Base-by-base conservation (phyloP, 768 basidiomycete species). In the Aureoboletus auriporus region DNA sequence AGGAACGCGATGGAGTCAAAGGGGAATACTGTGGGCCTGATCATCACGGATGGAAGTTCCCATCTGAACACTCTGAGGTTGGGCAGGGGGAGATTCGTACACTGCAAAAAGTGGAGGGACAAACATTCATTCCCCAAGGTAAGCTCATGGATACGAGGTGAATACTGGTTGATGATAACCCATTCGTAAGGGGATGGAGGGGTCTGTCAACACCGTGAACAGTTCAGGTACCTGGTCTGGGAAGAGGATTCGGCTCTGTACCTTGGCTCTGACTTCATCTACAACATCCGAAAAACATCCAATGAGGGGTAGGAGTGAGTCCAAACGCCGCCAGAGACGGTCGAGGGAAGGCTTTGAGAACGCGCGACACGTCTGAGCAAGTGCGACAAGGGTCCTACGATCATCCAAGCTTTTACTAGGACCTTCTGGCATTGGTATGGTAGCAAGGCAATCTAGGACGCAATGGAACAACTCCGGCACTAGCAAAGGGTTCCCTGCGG, bases 41-140 rank as follows among this genome's bases (percentile, higher is more conserved):
- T 9, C 33, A 10, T 27, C 6, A 14, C 28, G 4, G 16, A 6
- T 11, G 14, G 12, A 36, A 4, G 35, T 5, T 20, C 26, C 51
- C 51, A 53, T 37, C 39, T 39, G 37, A 47, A 23, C 10, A 23
- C 23, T 14, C 13, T 42, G 4, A 47, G n/a, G 17, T 43, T 47
- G n/a, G 51, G 42, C n/a, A 44, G 12, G 27, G 17, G 6, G 26
- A 39, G 35, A 13, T 34, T 23, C 0, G 28, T 39, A 14, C 8
- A 6, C 14, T 16, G 23, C 20, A 48, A 30, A 39, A 47, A 51
- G n/a, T 8, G 14, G 6, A 42, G 4, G 16, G 45, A 51, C 8
- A 27, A 13, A 10, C 3, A 2, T 34, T 47, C 40, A 14, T 8
- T 2, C 11, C 42, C 42, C 16, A 47, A 27, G 26, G 39, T 42